A percentile compares a stretch with the other conserved stretches of the same genome.
These are phyloP conservation scores for Fraxinus americana DNA, from an alignment of 257 asterid species.

Conservation along the genomic window DNA sequence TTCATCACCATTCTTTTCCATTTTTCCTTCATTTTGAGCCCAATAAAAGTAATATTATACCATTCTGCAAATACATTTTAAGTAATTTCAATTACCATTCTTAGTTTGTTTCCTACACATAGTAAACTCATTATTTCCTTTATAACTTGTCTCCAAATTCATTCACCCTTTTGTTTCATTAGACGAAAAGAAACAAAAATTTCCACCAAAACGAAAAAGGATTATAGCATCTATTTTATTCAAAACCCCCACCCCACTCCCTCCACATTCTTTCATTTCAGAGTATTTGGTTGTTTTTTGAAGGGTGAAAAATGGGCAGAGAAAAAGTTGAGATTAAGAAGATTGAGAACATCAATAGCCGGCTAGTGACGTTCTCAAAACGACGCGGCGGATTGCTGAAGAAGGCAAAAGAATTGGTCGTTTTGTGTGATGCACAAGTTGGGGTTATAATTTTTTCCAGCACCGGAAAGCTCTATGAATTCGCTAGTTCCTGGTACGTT, in stretches of 20 bases:
- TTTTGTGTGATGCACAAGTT: too few species aligned
- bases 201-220: conserved; percentile 14
- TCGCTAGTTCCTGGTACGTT: too few species aligned
- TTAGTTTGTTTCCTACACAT: conserved; percentile 17
- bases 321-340: too few species aligned
- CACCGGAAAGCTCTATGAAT: too few species aligned
- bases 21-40: conserved; percentile 35
- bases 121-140: conserved; percentile 37
- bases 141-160: conserved; percentile 37
- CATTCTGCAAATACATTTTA: conserved; percentile 25
- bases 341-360: too few species aligned
- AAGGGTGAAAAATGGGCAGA: too few species aligned
- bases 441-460: too few species aligned
- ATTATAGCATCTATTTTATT: too few species aligned
- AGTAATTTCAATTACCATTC: conserved; percentile 34
- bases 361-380: too few species aligned
- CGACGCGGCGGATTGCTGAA: too few species aligned
- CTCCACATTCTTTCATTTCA: neutral
- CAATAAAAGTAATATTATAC: neutral
- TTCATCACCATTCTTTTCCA: conserved; percentile 31
- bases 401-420: too few species aligned
- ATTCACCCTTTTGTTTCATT: conserved; percentile 31
- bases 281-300: neutral
- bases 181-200: neutral
- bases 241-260: too few species aligned